Evolutionary conservation across 768 basidiomycete species (phyloP).

Genomic region (Phylloporus arenicola): DNA sequence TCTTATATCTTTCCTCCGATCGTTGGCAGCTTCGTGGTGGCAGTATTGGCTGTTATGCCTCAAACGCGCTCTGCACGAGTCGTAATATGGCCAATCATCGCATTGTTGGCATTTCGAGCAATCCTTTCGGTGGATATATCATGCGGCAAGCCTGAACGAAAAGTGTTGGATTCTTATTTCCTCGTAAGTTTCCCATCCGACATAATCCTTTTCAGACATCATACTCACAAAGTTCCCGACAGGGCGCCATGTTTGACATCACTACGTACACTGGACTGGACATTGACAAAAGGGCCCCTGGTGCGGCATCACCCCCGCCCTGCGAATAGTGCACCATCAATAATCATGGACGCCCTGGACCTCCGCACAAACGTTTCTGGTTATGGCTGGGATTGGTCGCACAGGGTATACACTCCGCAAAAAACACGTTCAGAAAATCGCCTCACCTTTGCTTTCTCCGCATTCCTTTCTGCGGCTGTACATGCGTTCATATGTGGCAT

Average conservation of each 20-base stretch:
- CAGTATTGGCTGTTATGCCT: not conserved
- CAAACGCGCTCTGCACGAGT: constrained; percentile 32
- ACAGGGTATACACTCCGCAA: constrained; percentile 19
- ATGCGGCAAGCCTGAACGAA: not conserved
- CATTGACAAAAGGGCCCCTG: constrained; percentile 9
- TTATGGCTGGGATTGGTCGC: constrained; percentile 57
- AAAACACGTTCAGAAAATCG: constrained; percentile 40
- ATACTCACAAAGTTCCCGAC: too few relatives aligned
- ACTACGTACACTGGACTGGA: constrained; percentile 15
- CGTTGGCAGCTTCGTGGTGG: not conserved
- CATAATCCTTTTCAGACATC: too few relatives aligned
- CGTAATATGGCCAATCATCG: constrained; percentile 42
- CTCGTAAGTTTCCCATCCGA: too few relatives aligned
- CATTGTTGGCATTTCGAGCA: constrained; percentile 39
- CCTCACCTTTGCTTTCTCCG: constrained; percentile 33
- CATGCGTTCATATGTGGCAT: constrained; percentile 41
- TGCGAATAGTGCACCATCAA: not conserved
- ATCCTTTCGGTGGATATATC: constrained; percentile 17
- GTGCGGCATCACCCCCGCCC: constrained; percentile 12
- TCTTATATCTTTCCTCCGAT: not conserved
- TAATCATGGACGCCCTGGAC: constrained; percentile 41
- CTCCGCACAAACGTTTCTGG: constrained; percentile 51
- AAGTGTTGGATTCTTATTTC: constrained; percentile 4
- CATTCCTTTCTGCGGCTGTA: constrained; percentile 30
- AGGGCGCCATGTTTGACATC: constrained; percentile 9